phyloP scores from a whole-genome alignment of 2,329 filamentous ascomycete genomes.

The Aspergillus ochraceus region DNA sequence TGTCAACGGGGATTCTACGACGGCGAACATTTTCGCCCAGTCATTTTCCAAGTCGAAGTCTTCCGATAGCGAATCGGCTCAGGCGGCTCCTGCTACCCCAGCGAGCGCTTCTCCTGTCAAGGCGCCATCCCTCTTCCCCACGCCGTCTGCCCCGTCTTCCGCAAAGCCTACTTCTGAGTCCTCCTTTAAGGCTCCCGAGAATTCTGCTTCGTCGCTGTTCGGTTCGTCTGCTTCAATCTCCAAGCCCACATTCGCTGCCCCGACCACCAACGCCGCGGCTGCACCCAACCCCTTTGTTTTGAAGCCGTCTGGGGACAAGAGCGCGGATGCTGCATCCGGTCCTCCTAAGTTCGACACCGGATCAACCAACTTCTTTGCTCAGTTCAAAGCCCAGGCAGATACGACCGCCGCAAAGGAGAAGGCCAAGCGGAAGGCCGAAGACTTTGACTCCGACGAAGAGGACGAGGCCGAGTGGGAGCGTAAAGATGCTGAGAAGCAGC shows the following conservation, averaged over 20 bases:
- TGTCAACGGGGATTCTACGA: constrained; percentile 24
- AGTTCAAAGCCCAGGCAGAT: constrained; percentile 43
- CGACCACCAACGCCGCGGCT: constrained; percentile 8
- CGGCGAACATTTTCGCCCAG: constrained; percentile 32
- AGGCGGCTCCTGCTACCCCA: constrained; percentile 7
- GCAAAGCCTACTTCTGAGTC: constrained; percentile 22
- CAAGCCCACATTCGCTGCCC: constrained; percentile 15
- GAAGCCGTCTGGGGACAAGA: constrained; percentile 16
- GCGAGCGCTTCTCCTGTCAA: constrained; percentile 9
- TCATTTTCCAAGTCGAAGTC: constrained; percentile 28
- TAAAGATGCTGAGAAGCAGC: constrained; percentile 47
- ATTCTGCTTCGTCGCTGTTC: constrained; percentile 12
- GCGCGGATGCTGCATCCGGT: constrained; percentile 16
- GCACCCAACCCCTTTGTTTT: constrained; percentile 22
- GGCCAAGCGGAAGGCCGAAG: constrained; percentile 51
- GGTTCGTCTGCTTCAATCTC: constrained; percentile 9
- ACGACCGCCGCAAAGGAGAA: constrained; percentile 45
- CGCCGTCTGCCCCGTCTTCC: constrained; percentile 23
- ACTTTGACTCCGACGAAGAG: constrained; percentile 54
- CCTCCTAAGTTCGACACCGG: constrained; percentile 37
- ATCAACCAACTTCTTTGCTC: constrained; percentile 40
- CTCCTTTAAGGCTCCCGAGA: constrained; percentile 10
- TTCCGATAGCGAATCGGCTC: constrained; percentile 5
- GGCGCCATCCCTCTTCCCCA: constrained; percentile 20
- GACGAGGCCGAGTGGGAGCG: constrained; percentile 52